Evolutionary conservation across 176 grass and related monocot genomes (phyloP).

Genomic region (Aegilops sharonensis): DNA sequence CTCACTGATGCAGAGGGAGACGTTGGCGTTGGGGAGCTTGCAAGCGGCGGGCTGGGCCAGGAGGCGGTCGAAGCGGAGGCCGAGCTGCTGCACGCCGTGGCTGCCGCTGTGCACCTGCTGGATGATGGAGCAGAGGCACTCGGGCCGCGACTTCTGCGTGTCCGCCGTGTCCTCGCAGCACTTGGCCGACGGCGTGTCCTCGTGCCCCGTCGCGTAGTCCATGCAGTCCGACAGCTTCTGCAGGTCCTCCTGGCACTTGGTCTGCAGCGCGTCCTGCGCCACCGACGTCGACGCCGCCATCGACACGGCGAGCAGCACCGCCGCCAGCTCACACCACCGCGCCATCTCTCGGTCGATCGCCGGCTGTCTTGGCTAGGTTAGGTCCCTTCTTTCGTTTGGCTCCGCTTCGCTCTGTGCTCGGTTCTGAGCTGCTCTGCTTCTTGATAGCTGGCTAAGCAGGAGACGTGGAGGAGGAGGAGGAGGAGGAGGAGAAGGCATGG

Average conservation of each 20-base stretch:
- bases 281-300: background rate
- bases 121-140: constrained; percentile 66
- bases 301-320: background rate
- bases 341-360: background rate
- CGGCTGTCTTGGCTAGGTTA: background rate
- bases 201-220: constrained; percentile 68
- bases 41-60: constrained; percentile 49
- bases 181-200: constrained; percentile 42
- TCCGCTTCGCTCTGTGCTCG: background rate
- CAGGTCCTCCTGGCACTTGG: constrained; percentile 53
- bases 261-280: constrained; percentile 42
- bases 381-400: background rate
- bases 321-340: background rate
- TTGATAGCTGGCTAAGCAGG: background rate
- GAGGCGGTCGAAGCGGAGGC: constrained; percentile 58
- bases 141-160: constrained; percentile 40
- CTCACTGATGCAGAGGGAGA: constrained; percentile 76
- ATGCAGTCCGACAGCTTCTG: constrained; percentile 62
- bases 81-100: constrained; percentile 49
- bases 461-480: too few relatives aligned
- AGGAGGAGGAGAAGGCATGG: background rate
- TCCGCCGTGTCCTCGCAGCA: constrained; percentile 52
- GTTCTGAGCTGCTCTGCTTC: background rate
- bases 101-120: constrained; percentile 60
- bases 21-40: constrained; percentile 61